Evolutionary conservation across 1,284 basidiomycete species (phyloP).

Genomic region (Pterulicium gracile): DNA sequence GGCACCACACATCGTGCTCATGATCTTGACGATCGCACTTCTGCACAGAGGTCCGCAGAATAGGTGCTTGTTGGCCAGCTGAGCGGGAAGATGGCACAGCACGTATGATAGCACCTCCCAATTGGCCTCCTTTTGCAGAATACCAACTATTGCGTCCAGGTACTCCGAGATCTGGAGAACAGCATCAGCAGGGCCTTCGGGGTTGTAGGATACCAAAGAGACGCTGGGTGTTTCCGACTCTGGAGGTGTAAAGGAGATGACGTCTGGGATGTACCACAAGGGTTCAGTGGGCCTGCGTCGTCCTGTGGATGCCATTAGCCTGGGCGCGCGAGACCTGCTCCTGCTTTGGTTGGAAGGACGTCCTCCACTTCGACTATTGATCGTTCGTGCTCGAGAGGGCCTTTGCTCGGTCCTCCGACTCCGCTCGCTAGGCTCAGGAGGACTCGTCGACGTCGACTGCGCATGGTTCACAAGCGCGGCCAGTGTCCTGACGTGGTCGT

Average conservation of each 20-base stretch:
- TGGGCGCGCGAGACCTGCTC: conserved; percentile 55
- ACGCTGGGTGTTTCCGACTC: conserved; percentile 64
- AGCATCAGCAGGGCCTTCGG: conserved; percentile 34
- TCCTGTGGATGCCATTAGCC: conserved; percentile 19
- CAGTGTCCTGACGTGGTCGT: conserved; percentile 41
- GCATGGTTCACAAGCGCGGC: conserved; percentile 44
- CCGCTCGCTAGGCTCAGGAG: conserved; percentile 7
- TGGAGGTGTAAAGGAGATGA: neutral
- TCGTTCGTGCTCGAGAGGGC: conserved; percentile 24
- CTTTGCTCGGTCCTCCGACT: conserved; percentile 14
- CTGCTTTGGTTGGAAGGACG: conserved; percentile 43
- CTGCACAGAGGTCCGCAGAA: conserved; percentile 86
- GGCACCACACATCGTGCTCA: conserved; percentile 60
- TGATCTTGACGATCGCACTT: conserved; percentile 51
- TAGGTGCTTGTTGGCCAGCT: conserved; percentile 92
- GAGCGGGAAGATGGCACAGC: conserved; percentile 83
- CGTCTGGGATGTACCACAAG: neutral
- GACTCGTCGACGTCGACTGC: conserved; percentile 11
- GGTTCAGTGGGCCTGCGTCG: conserved; percentile 30
- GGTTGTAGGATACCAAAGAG: conserved; percentile 67
- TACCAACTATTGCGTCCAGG: conserved; percentile 51
- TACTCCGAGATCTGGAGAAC: conserved; percentile 80
- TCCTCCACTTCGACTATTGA: conserved; percentile 44
- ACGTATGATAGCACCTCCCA: conserved; percentile 96
- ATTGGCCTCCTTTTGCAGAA: conserved; percentile 71